Evolutionary conservation across 2,329 filamentous ascomycete genomes (phyloP).

Genomic region (Pseudogymnoascus sp.): DNA sequence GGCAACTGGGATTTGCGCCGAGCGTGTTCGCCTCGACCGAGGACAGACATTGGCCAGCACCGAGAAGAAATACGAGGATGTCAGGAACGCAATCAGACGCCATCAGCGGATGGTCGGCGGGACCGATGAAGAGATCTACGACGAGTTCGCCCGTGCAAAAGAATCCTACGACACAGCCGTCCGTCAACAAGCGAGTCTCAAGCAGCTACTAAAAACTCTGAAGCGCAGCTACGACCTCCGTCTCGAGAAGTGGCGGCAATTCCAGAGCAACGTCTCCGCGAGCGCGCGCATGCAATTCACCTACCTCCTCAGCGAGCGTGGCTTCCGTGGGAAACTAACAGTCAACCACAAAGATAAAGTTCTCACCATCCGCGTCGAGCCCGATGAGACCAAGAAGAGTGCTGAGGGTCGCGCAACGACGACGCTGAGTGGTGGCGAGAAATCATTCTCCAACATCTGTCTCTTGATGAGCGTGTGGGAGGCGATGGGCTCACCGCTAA

Average conservation of each 20-base stretch:
- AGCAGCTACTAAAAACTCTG: slow-evolving; percentile 34
- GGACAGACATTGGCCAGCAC: slow-evolving; percentile 54
- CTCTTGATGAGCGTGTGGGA: slow-evolving; percentile 91
- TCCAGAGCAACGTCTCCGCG: slow-evolving; percentile 78
- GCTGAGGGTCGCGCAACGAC: slow-evolving; percentile 73
- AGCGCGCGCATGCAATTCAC: slow-evolving; percentile 78
- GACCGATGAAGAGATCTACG: slow-evolving; percentile 54
- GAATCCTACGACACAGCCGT: slow-evolving; percentile 34
- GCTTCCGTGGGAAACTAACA: slow-evolving; percentile 73
- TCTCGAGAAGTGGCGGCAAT: slow-evolving; percentile 66
- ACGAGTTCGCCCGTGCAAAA: slow-evolving; percentile 34
- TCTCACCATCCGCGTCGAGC: slow-evolving; percentile 70
- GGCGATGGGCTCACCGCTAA: slow-evolving; percentile 90
- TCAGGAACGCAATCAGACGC: slow-evolving; percentile 37
- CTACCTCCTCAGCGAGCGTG: slow-evolving; percentile 80
- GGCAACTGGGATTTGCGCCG: slow-evolving; percentile 44
- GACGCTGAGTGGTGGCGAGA: slow-evolving; percentile 91
- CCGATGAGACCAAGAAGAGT: slow-evolving; percentile 59
- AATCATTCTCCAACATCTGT: slow-evolving; percentile 96
- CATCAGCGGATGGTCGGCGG: slow-evolving; percentile 37
- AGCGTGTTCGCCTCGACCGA: slow-evolving; percentile 53
- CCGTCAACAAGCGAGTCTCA: slow-evolving; percentile 38
- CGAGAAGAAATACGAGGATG: slow-evolving; percentile 43
- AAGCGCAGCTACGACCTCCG: slow-evolving; percentile 59
- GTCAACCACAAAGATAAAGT: slow-evolving; percentile 68